phyloP scores from a whole-genome alignment of 257 asterid species.

The Echium plantagineum region DNA sequence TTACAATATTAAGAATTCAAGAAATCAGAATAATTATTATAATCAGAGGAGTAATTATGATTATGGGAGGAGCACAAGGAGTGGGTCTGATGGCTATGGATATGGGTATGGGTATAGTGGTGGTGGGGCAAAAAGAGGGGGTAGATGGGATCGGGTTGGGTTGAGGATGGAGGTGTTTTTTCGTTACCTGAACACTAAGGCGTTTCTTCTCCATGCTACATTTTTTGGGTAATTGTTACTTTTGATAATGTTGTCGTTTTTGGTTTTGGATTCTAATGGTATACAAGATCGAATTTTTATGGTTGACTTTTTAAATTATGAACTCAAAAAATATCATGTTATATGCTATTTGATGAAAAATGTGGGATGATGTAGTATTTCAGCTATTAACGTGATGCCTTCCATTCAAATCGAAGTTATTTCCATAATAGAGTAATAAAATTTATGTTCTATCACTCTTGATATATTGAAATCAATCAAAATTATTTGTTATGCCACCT shows the following conservation, averaged over 20 bases:
- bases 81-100: constrained; percentile 8
- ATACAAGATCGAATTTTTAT: too few relatives aligned
- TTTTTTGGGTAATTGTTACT: constrained; percentile 37
- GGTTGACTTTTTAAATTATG: too few relatives aligned
- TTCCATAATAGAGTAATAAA: too few relatives aligned
- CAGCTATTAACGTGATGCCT: too few relatives aligned
- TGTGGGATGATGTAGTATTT: too few relatives aligned
- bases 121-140: constrained; percentile 20
- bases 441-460: too few relatives aligned
- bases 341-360: too few relatives aligned
- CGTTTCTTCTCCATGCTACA: constrained; percentile 61
- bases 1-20: constrained; percentile 34
- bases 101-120: constrained; percentile 28
- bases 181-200: constrained; percentile 43
- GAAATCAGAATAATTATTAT: constrained; percentile 5
- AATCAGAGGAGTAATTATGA: constrained; percentile 12
- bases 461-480: too few relatives aligned
- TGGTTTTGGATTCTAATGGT: too few relatives aligned
- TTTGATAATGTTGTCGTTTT: not conserved
- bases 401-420: too few relatives aligned
- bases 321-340: too few relatives aligned
- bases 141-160: constrained; percentile 17
- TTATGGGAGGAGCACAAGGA: constrained; percentile 12
- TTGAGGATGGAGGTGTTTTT: constrained; percentile 47
- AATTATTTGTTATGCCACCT: too few relatives aligned